Conservation (phyloP, 2,329 filamentous ascomycete genomes). For the Dothideomycetes sp. region DNA sequence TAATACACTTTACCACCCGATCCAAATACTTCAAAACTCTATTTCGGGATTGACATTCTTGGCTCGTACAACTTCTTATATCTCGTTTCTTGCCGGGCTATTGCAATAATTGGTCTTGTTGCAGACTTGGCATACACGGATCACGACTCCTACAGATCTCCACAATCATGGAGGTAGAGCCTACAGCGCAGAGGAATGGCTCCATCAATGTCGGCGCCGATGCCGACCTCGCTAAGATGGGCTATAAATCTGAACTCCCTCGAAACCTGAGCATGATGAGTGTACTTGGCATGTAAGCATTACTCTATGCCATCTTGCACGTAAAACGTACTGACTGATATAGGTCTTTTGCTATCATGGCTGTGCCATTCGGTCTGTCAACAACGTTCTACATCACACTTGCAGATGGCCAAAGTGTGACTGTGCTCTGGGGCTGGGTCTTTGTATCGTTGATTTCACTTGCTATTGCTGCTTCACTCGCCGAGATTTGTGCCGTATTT, state of each 20-base stretch:
- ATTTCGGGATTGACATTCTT: too few relatives aligned
- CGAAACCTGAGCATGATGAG: constrained; percentile 58
- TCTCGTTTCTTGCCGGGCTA: too few relatives aligned
- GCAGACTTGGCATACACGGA: too few relatives aligned
- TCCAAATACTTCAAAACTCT: too few relatives aligned
- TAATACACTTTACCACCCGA: too few relatives aligned
- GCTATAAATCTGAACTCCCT: constrained; percentile 56
- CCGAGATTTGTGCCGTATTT: constrained; percentile 59
- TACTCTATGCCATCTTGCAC: constrained; percentile 13
- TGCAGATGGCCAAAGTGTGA: constrained; percentile 57
- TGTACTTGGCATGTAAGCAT: constrained; percentile 45
- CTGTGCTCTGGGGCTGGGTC: constrained; percentile 60
- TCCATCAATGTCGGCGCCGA: constrained; percentile 32
- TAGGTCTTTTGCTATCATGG: constrained; percentile 62
- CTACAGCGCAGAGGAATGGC: not conserved
- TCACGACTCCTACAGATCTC: too few relatives aligned
- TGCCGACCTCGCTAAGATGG: constrained; percentile 53
- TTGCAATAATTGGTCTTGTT: too few relatives aligned
- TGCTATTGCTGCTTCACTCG: constrained; percentile 53
- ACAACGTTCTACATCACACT: constrained; percentile 60
- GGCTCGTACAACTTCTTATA: too few relatives aligned
- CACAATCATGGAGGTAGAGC: not conserved
- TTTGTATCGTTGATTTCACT: constrained; percentile 53
- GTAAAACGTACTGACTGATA: constrained; percentile 12
- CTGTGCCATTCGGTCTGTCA: constrained; percentile 55